Base-by-base conservation (phyloP, 106 monocot species). In the Gastrodia elata region DNA sequence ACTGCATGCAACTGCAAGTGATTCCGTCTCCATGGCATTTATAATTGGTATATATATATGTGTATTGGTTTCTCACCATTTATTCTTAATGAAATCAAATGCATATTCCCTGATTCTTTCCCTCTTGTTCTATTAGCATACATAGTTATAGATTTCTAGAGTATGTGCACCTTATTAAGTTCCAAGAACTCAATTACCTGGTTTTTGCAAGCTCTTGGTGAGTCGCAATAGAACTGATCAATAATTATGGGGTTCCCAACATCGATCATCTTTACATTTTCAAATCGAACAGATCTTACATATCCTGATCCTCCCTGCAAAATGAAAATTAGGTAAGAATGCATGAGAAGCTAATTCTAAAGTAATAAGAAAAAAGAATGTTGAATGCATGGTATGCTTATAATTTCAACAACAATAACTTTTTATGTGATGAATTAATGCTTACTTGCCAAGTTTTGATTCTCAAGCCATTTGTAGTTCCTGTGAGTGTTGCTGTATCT, bases 391-490 rank as follows among this genome's bases (percentile, higher is more conserved):
- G 6, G 52, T 22, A 40, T 39, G 39, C 25, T 25, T 69, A 3
- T 6, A 67, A 69, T 46, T 20, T 8, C 15, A 59, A 16, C 9
- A 1, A 59, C 24, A 59, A 67, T 9, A 22, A 59, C 38, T 39
- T 38, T 1, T 59, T 38, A 1, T 4, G 38, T 40, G 46, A 22
- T 35, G 48, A 70, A 6, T 46, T 15, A 65, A 37, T 48, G 80
- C 71, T 77, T 75, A 91, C 94, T 82, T 95, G 94, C 93, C 93
- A 97, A 4, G 97, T 97, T 68, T 97, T 97, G 79, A 97, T 97
- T 83, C 97, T 73, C n/a, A 93, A 76, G 7, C 97, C 97, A 78
- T 97, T 97, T 30, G 81, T 77, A 11, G 97, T 88, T 41, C 80
- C 83, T 41, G 78, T 81, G 22, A 97, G 68, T 10, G 74, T 80